A percentile compares a stretch with the other conserved stretches of the same genome.
These are phyloP conservation scores for Diplocarpon mali DNA, from an alignment of 2,329 filamentous ascomycete species.

Conservation along the genomic window DNA sequence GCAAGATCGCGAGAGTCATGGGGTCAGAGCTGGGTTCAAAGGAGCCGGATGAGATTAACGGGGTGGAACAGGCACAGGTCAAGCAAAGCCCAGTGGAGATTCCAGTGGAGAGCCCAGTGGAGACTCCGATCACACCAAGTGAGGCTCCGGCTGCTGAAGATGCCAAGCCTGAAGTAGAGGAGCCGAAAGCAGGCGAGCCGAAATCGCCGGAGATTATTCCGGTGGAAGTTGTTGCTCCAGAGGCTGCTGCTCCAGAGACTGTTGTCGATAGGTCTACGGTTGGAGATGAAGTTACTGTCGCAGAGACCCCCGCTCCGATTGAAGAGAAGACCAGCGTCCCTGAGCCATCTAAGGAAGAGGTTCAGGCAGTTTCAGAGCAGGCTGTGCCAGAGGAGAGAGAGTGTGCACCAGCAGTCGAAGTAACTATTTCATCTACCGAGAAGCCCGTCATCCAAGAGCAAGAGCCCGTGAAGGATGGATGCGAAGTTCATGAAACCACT, in stretches of 20 bases:
- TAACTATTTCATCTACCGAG: constrained; percentile 1
- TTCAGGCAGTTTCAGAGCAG: background rate
- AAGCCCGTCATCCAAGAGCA: constrained; percentile 1
- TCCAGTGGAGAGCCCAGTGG: background rate
- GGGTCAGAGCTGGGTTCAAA: constrained; percentile 4
- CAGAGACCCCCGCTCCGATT: constrained; percentile 7
- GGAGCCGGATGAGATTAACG: background rate
- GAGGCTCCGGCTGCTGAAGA: constrained; percentile 7
- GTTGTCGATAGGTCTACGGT: constrained; percentile 18
- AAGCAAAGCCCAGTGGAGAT: background rate
- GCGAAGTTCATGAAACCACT: background rate
- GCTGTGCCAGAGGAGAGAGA: constrained; percentile 2
- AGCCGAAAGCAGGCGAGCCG: constrained; percentile 10
- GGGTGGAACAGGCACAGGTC: constrained; percentile 1
- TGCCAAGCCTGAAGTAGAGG: constrained; percentile 1
- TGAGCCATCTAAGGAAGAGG: constrained; percentile 10
- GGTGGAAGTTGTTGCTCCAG: constrained; percentile 11
- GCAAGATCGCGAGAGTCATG: constrained; percentile 5
- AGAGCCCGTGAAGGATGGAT: background rate
- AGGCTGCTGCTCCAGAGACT: constrained; percentile 16
- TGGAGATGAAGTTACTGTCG: constrained; percentile 10
- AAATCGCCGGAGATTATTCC: background rate
- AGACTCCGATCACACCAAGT: constrained; percentile 1
- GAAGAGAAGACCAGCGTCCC: constrained; percentile 6
- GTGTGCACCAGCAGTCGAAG: background rate